Evolutionary conservation across 257 asterid species (phyloP).

Genomic region (Salvia splendens): DNA sequence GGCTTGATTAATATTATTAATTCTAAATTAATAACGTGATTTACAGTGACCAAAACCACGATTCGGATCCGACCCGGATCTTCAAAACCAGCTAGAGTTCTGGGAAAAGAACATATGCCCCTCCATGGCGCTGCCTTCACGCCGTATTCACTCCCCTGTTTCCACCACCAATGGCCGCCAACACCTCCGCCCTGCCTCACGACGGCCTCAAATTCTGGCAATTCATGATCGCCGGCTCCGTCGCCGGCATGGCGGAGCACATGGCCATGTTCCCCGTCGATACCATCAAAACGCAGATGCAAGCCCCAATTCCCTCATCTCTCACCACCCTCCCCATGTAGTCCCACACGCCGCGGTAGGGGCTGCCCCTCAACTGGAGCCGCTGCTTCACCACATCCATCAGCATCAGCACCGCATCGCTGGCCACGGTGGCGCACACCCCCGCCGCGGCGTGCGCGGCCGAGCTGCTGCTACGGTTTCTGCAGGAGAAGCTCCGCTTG

Average conservation of each 20-base stretch:
- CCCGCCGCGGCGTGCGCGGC: conserved; percentile 81
- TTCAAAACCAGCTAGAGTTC: too few relatives aligned
- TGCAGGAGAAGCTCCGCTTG: conserved; percentile 67
- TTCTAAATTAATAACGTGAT: too few relatives aligned
- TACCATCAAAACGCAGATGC: conserved; percentile 90
- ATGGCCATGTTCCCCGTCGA: conserved; percentile 99
- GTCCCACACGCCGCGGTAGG: conserved; percentile 77
- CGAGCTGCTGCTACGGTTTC: conserved; percentile 60
- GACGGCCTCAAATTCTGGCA: conserved; percentile 88
- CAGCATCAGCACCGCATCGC: conserved; percentile 89
- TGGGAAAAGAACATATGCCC: too few relatives aligned
- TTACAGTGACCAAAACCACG: too few relatives aligned
- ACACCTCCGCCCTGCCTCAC: conserved; percentile 63
- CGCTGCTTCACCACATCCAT: conserved; percentile 99
- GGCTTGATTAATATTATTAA: too few relatives aligned
- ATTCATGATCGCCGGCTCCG: conserved; percentile 91
- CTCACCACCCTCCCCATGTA: conserved; percentile 69
- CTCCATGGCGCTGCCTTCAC: too few relatives aligned
- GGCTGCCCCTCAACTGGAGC: conserved; percentile 80
- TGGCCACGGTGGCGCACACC: conserved; percentile 84
- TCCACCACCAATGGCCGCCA: conserved; percentile 59
- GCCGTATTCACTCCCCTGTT: too few relatives aligned
- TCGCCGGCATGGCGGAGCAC: conserved; percentile 92
- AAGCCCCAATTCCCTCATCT: conserved; percentile 81
- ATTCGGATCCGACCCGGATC: too few relatives aligned